Evolutionary conservation across 805 yeast species (phyloP), one percentile per base, ranked within the genome.

Genomic region (Yarrowia sp.): DNA sequence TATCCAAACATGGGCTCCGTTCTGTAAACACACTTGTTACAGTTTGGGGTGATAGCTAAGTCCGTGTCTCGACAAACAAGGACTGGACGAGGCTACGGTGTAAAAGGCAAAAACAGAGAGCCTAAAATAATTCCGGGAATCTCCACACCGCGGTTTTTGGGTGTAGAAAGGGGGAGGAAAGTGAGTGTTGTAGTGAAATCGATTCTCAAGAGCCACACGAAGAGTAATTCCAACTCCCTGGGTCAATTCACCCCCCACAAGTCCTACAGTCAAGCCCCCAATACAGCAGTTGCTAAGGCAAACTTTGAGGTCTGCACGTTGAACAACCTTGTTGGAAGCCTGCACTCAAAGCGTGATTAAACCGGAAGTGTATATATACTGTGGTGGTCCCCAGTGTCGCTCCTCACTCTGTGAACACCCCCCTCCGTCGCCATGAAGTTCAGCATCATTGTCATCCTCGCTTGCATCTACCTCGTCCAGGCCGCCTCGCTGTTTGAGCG

Each of bases 401-500:
- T 19, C 46, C 46, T 39, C 46, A 20, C 61, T 39, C 46, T 55
- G 43, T 53, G 42, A n/a, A 24, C 47, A 39, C 38, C 49, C 38
- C 49, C 46, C 38, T 56, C 49, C 34, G 50, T 36, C 47, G 39
- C 38, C 47, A 56, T 56, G 64, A 56, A 56, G 64, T 60, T 60
- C 66, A 60, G 66, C 66, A 60, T 60, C 53, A 44, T 60, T 34
- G 66, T 46, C 53, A 34, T 60, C 20, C 53, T 60, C 53, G 66
- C 66, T 20, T 60, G 66, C 66, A 60, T 60, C 66, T 60, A 60
- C 66, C 44, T 60, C 13, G 66, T 60, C 43, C 53, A 44, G 44
- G 66, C 66, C 15, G 66, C 66, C 42, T 60, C 66, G 2, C 66
- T 60, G 12, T 60, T 44, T 36, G 66, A 60, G 66, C 66, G 66